A percentile compares a stretch with the other conserved stretches of the same genome.
Evolutionary conservation across 805 yeast species (phyloP).

Genomic region (Metschnikowia shivogae): DNA sequence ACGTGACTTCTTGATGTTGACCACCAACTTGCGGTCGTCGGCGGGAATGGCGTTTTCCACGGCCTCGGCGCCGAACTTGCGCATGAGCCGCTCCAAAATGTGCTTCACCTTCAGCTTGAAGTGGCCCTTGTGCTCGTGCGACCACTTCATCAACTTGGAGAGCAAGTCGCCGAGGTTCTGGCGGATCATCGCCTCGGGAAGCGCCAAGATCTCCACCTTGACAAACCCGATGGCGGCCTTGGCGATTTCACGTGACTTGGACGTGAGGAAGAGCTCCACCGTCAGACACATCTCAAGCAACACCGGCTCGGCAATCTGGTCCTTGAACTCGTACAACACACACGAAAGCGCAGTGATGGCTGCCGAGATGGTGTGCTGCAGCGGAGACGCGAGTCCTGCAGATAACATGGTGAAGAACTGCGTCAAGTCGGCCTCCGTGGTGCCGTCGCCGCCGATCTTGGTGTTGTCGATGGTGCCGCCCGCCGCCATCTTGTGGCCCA

Average conservation of each 20-base stretch:
- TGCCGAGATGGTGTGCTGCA: slow-evolving; percentile 97
- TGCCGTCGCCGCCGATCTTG: slow-evolving; percentile 58
- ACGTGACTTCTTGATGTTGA: slow-evolving; percentile 80
- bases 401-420: slow-evolving; percentile 90
- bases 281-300: slow-evolving; percentile 77
- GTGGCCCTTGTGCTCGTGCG: slow-evolving; percentile 93
- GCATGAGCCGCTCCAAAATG: slow-evolving; percentile 81
- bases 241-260: slow-evolving; percentile 89
- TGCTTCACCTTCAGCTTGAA: slow-evolving; percentile 92
- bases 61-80: slow-evolving; percentile 87
- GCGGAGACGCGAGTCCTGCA: slow-evolving; percentile 93
- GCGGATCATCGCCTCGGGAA: slow-evolving; percentile 73
- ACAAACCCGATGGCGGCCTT: slow-evolving; percentile 92
- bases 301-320: slow-evolving; percentile 53
- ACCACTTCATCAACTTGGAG: slow-evolving; percentile 79
- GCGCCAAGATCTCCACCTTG: slow-evolving; percentile 77
- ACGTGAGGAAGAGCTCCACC: slow-evolving; percentile 83
- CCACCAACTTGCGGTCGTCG: slow-evolving; percentile 76
- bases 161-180: slow-evolving; percentile 64
- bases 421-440: slow-evolving; percentile 60
- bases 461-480: slow-evolving; percentile 67
- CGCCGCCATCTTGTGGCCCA: slow-evolving; percentile 73
- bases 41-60: slow-evolving; percentile 85
- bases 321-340: slow-evolving; percentile 79
- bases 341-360: slow-evolving; percentile 82